phyloP scores from a whole-genome alignment of 805 yeast genomes.

The Teunomyces kruisii region DNA sequence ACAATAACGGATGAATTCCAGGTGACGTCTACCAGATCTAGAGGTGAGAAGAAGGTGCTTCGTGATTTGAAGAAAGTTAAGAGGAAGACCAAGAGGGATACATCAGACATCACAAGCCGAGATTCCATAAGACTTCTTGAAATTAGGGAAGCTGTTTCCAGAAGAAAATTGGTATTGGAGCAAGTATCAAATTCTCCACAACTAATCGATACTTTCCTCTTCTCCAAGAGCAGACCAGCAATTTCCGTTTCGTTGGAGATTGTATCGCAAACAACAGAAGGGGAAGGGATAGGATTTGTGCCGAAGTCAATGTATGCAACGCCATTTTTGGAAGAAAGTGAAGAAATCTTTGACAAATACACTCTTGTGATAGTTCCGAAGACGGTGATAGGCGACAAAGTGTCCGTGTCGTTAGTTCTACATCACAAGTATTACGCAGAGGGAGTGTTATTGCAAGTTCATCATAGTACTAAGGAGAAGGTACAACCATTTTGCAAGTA shows the following conservation, averaged over 20 bases:
- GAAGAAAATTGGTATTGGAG: slow-evolving; percentile 11
- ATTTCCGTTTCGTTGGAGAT: slow-evolving; percentile 17
- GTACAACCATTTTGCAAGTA: slow-evolving; percentile 25
- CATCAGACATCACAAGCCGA: slow-evolving; percentile 28
- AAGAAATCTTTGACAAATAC: slow-evolving; percentile 14
- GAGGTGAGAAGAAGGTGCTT: slow-evolving; percentile 4
- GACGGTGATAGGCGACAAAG: slow-evolving; percentile 39
- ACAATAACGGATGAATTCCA: background rate
- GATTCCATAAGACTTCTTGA: slow-evolving; percentile 26
- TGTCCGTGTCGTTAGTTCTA: slow-evolving; percentile 24
- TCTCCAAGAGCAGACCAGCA: slow-evolving; percentile 19
- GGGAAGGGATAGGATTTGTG: slow-evolving; percentile 37
- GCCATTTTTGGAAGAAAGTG: slow-evolving; percentile 11
- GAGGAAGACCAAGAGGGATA: slow-evolving; percentile 30
- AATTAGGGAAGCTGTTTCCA: slow-evolving; percentile 19
- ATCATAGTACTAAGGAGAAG: slow-evolving; percentile 2
- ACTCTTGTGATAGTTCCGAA: slow-evolving; percentile 38
- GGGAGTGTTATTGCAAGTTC: slow-evolving; percentile 20
- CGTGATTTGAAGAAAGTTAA: slow-evolving; percentile 10
- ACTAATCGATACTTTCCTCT: slow-evolving; percentile 24
- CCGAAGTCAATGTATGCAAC: slow-evolving; percentile 20
- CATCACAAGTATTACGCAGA: slow-evolving; percentile 35
- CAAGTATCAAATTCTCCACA: slow-evolving; percentile 19
- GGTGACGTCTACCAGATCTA: background rate
- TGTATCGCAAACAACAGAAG: slow-evolving; percentile 30